These are phyloP conservation scores for Zygoascus sp. DNA, from an alignment of 1,139 yeast species.

Conservation along the genomic window DNA sequence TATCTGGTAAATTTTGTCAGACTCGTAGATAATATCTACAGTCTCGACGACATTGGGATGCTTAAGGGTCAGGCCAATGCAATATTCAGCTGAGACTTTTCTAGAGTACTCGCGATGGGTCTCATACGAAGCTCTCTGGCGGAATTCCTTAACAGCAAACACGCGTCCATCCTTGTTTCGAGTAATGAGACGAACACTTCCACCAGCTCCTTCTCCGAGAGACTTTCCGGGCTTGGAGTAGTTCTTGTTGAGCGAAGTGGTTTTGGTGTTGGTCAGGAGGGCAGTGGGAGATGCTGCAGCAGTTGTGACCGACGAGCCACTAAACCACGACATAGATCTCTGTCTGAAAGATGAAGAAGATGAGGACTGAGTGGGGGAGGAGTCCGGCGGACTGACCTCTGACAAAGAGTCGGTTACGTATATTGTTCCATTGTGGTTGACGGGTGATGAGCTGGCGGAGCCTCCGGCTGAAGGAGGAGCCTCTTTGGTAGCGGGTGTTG, in stretches of 20 bases:
- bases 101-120: conserved; percentile 82
- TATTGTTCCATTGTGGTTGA: conserved; percentile 4
- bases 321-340: conserved; percentile 7
- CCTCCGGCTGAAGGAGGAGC: conserved; percentile 2
- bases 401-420: conserved; percentile 10
- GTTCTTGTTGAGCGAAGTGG: conserved; percentile 56
- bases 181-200: conserved; percentile 73
- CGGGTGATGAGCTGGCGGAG: conserved; percentile 7
- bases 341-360: neutral
- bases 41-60: conserved; percentile 91
- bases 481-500: too few relatives aligned
- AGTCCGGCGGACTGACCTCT: conserved; percentile 1
- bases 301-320: neutral
- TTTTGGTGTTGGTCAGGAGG: conserved; percentile 16
- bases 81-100: conserved; percentile 91
- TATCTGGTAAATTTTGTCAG: conserved; percentile 80
- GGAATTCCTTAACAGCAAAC: conserved; percentile 91
- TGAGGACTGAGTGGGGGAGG: neutral
- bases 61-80: conserved; percentile 86
- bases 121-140: conserved; percentile 73
- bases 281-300: conserved; percentile 1
- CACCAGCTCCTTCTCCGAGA: conserved; percentile 96
- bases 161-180: conserved; percentile 63
- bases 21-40: conserved; percentile 84
- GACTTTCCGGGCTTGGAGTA: conserved; percentile 82